Conservation (phyloP, 1,284 basidiomycete species). For the Melampsora americana region DNA sequence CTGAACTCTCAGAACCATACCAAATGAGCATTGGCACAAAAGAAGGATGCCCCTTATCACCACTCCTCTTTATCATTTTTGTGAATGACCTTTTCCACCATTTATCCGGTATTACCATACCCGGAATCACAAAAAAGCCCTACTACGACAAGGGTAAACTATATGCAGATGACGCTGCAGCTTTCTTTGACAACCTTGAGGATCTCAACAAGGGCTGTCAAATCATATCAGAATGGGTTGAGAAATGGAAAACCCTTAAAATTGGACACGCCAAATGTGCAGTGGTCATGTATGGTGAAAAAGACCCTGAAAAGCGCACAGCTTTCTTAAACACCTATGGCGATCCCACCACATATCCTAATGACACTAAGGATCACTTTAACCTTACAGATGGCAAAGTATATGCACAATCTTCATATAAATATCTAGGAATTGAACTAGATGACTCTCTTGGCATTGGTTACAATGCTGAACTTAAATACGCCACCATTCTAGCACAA, state of each 20-base stretch:
- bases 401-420: too few relatives aligned
- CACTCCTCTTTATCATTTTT: slow-evolving; percentile 21
- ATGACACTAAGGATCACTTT: not conserved
- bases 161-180: slow-evolving; percentile 30
- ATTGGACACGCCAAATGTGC: slow-evolving; percentile 18
- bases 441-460: not conserved
- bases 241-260: slow-evolving; percentile 13
- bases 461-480: not conserved
- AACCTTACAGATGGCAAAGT: slow-evolving; percentile 10
- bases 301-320: not conserved
- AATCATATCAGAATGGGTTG: not conserved
- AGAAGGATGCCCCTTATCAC: slow-evolving; percentile 15
- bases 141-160: not conserved
- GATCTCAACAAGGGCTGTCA: not conserved
- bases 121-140: not conserved
- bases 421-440: not conserved
- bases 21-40: not conserved
- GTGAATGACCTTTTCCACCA: slow-evolving; percentile 11
- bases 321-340: not conserved
- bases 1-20: not conserved
- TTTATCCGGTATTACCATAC: not conserved
- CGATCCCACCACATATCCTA: not conserved
- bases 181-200: not conserved
- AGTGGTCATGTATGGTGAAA: not conserved
- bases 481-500: not conserved